These are phyloP conservation scores for Coccinonectria pachysandricola DNA, from an alignment of 2,329 filamentous ascomycete genomes.

Conservation along the genomic window DNA sequence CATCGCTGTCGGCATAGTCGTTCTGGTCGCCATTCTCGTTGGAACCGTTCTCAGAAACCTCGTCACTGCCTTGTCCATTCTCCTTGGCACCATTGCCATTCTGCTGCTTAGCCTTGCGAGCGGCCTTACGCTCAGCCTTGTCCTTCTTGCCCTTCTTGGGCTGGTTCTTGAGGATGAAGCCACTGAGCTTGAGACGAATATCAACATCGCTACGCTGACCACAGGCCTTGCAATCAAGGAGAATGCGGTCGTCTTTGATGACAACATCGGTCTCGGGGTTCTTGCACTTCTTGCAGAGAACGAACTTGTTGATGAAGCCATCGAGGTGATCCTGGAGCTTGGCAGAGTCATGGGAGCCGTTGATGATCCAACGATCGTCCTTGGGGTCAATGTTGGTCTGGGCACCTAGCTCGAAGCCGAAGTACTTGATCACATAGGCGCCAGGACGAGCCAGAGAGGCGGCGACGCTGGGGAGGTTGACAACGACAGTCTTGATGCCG, in stretches of 20 bases:
- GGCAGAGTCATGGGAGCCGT: conserved; percentile 86
- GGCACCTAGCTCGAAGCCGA: conserved; percentile 95
- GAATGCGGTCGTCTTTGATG: conserved; percentile 86
- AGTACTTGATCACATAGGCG: conserved; percentile 98
- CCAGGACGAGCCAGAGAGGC: conserved; percentile 85
- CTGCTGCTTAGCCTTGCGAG: conserved; percentile 75
- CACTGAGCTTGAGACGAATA: conserved; percentile 86
- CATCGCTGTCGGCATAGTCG: conserved; percentile 70
- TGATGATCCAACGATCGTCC: conserved; percentile 99
- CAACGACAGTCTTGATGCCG: conserved; percentile 96
- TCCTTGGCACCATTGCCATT: conserved; percentile 49
- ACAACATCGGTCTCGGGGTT: conserved; percentile 96
- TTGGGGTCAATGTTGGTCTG: conserved; percentile 97
- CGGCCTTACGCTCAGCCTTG: conserved; percentile 85
- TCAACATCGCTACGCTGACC: conserved; percentile 89
- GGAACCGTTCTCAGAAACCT: conserved; percentile 39
- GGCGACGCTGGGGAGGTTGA: conserved; percentile 92
- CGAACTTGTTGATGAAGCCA: conserved; percentile 96
- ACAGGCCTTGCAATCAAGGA: conserved; percentile 97
- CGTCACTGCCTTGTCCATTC: conserved; percentile 48
- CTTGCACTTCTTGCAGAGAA: conserved; percentile 99
- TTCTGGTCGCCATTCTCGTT: conserved; percentile 40
- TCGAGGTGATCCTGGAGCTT: conserved; percentile 98
- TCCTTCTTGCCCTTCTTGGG: conserved; percentile 94
- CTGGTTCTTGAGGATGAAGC: conserved; percentile 94